Evolutionary conservation across 140 eudicot genomes (phyloP), one percentile per base, ranked within the genome.

Genomic region (Oenanthe javanica): DNA sequence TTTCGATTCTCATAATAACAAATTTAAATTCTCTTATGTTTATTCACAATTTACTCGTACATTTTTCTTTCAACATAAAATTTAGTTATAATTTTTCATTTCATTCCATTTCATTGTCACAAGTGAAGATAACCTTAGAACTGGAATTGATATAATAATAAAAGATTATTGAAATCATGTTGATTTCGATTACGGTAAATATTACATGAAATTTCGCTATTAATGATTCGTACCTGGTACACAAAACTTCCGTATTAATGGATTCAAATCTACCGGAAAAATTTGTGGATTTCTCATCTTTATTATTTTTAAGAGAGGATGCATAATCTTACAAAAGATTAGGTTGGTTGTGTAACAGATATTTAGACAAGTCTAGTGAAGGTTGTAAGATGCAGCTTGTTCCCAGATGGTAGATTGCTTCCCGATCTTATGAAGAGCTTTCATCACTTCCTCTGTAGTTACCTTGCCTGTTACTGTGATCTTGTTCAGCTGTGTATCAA

Each of bases 391-490:
- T 25, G 78, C 49, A 74, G 80, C 81, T 74, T 81, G 89, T 51
- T 87, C 91, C 97, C 97, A 94, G 14, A 75, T 83, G 52, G 63
- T 86, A 2, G 97, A 96, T 84, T 91, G 96, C 85, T 94, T 94
- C 78, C 99, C 97, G 69, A 90, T 89, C 86, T 94, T 94, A 25
- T 94, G 97, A 71, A 94, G 93, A 72, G 83, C 99, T 81, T 76
- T 87, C 40, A 88, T 83, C 18, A 94, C 93, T 80, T 90, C 88
- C 79, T 85, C 90, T 5, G 84, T 87, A 18, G 99, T 94, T 64
- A 94, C 93, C 23, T 90, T 92, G 52, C 99, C 97, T 0, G 99
- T 90, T 14, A 94, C 97, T 0, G 86, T 90, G 42, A 94, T 97
- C 93, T 92, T 94, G 83, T 88, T 94, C 57, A 82, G 82, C 77